A percentile compares a stretch with the other conserved stretches of the same genome.
Evolutionary conservation across 345 rosid species (phyloP).

Genomic region (Moringa oleifera): DNA sequence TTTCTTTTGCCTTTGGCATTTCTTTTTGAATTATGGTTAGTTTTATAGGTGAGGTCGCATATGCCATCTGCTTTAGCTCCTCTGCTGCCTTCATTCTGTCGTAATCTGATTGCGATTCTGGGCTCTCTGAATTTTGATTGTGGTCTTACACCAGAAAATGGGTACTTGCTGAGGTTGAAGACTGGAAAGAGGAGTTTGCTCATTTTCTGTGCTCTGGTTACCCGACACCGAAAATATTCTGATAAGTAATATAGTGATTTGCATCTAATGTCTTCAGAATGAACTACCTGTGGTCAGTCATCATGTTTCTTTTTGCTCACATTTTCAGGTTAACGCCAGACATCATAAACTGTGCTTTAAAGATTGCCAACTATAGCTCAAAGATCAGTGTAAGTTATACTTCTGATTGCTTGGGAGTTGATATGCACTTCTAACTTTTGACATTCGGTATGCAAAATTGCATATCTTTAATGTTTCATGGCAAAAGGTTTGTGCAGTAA

Average conservation of each 20-base stretch:
- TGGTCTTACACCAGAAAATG: slow-evolving; percentile 33
- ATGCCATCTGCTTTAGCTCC: slow-evolving; percentile 73
- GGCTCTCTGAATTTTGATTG: slow-evolving; percentile 54
- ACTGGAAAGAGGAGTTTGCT: slow-evolving; percentile 76
- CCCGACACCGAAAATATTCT: slow-evolving; percentile 77
- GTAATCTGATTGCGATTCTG: slow-evolving; percentile 51
- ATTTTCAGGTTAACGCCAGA: slow-evolving; percentile 68
- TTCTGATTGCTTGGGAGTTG: slow-evolving; percentile 7
- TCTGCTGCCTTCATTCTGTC: slow-evolving; percentile 48
- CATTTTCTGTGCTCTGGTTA: slow-evolving; percentile 61
- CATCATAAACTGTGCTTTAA: slow-evolving; percentile 54
- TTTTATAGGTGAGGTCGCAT: slow-evolving; percentile 67
- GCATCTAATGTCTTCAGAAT: not conserved
- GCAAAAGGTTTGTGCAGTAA: not conserved
- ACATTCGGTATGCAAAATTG: too few species aligned
- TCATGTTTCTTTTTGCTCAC: not conserved
- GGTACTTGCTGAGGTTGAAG: slow-evolving; percentile 46
- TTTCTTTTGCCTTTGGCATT: slow-evolving; percentile 16
- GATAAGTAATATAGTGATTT: slow-evolving; percentile 49
- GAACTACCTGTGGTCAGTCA: not conserved
- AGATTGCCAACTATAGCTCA: slow-evolving; percentile 49
- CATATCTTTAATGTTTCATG: too few species aligned
- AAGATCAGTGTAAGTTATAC: slow-evolving; percentile 47
- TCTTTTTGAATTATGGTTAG: slow-evolving; percentile 24
- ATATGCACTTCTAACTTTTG: slow-evolving; percentile 4